These are phyloP conservation scores for Aspergillus mulundensis DNA, from an alignment of 495 filamentous ascomycete species.

Conservation along the genomic window DNA sequence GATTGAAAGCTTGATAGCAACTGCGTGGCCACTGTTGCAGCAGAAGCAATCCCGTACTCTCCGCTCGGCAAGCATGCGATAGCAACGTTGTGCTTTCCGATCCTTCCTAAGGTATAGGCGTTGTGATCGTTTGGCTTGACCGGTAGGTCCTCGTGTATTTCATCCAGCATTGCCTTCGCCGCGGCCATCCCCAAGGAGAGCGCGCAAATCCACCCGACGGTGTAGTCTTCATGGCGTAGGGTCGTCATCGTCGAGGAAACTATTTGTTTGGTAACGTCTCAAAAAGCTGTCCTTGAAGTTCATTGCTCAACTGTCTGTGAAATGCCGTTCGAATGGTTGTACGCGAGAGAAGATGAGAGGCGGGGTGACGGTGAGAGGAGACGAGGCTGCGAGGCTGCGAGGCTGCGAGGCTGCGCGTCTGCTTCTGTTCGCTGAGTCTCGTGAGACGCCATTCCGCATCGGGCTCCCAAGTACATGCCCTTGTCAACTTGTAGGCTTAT, in stretches of 20 bases:
- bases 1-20: constrained; percentile 28
- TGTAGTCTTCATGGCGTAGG: constrained; percentile 30
- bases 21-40: neutral
- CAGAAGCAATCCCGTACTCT: neutral
- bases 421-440: neutral
- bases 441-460: neutral
- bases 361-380: neutral
- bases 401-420: too few species aligned
- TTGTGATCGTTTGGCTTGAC: constrained; percentile 21
- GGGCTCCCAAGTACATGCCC: neutral
- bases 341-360: neutral
- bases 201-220: constrained; percentile 47
- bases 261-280: neutral
- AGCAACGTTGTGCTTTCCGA: constrained; percentile 19
- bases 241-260: neutral
- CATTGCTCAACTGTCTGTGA: neutral
- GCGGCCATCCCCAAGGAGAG: constrained; percentile 34
- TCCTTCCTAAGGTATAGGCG: constrained; percentile 31
- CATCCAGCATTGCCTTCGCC: constrained; percentile 36
- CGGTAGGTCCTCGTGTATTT: constrained; percentile 26
- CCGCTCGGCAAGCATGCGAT: neutral
- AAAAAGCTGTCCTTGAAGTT: neutral
- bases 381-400: neutral
- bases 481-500: too few species aligned
- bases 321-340: neutral